A percentile compares a stretch with the other conserved stretches of the same genome.
These are phyloP conservation scores for Backusella circina DNA, from an alignment of 192 early-diverging fungal genomes.

Conservation along the genomic window DNA sequence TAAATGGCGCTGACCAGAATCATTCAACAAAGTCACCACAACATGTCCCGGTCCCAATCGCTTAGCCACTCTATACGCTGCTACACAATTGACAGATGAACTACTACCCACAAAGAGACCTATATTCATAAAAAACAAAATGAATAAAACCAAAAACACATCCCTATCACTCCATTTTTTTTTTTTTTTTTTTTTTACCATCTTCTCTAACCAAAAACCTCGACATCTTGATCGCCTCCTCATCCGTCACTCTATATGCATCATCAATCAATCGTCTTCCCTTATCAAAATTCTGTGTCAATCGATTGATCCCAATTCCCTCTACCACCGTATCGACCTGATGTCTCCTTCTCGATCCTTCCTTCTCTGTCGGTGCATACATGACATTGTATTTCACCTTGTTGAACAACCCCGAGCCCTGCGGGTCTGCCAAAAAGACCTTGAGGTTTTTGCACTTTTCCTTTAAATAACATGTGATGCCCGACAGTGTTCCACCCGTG, in stretches of 20 bases:
- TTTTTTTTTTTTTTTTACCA: constrained; percentile 31
- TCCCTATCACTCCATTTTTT: no score
- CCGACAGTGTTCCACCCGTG: constrained; percentile 90
- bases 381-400: constrained; percentile 89
- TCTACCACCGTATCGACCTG: constrained; percentile 98
- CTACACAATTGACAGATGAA: constrained; percentile 91
- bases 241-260: constrained; percentile 80
- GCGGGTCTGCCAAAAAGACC: constrained; percentile 85
- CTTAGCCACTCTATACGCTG: constrained; percentile 74
- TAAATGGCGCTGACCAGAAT: constrained; percentile 87
- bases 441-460: constrained; percentile 52
- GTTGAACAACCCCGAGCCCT: constrained; percentile 89
- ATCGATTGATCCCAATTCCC: constrained; percentile 92
- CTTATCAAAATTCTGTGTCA: constrained; percentile 84
- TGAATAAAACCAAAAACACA: neutral
- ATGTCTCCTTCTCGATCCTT: constrained; percentile 86
- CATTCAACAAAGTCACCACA: constrained; percentile 89
- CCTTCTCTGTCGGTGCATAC: constrained; percentile 84
- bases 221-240: constrained; percentile 88
- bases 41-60: constrained; percentile 84
- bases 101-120: constrained; percentile 88
- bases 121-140: constrained; percentile 8
- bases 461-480: constrained; percentile 87
- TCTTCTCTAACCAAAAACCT: constrained; percentile 78
- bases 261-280: constrained; percentile 68